Conservation (phyloP, 805 yeast genomes). For the Spathaspora hagerdaliae region DNA sequence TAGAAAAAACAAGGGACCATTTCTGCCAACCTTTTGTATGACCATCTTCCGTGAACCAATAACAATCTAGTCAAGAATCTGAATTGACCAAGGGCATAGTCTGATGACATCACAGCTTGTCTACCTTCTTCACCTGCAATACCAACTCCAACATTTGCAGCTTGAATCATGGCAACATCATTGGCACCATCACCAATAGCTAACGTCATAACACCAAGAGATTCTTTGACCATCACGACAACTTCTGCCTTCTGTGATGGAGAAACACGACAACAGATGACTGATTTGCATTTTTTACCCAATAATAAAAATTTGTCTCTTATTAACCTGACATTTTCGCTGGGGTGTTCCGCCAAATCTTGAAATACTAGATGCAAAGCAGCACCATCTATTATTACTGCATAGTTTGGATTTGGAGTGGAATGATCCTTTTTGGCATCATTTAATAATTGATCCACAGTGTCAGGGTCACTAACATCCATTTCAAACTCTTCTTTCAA, state of each 20-base stretch:
- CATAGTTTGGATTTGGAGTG: constrained; percentile 55
- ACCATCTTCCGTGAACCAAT: constrained; percentile 82
- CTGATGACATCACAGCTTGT: constrained; percentile 84
- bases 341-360: constrained; percentile 10
- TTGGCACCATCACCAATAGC: constrained; percentile 87
- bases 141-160: constrained; percentile 82
- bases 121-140: constrained; percentile 87
- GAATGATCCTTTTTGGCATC: constrained; percentile 58
- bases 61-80: constrained; percentile 60
- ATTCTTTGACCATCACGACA: constrained; percentile 60
- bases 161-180: constrained; percentile 85
- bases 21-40: constrained; percentile 68
- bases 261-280: constrained; percentile 80
- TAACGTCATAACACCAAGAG: constrained; percentile 68
- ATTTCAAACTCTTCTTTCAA: constrained; percentile 46
- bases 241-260: constrained; percentile 81
- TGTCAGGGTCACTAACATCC: constrained; percentile 26
- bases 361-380: constrained; percentile 48
- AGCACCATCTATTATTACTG: constrained; percentile 68
- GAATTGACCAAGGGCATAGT: constrained; percentile 80
- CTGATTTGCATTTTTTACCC: constrained; percentile 73
- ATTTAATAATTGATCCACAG: constrained; percentile 36
- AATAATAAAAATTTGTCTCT: constrained; percentile 58
- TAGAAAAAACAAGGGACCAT: constrained; percentile 78
- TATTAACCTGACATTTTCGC: constrained; percentile 6